These are phyloP conservation scores for Beta corolliflora DNA, from an alignment of 179 eudicot genomes.

Conservation along the genomic window DNA sequence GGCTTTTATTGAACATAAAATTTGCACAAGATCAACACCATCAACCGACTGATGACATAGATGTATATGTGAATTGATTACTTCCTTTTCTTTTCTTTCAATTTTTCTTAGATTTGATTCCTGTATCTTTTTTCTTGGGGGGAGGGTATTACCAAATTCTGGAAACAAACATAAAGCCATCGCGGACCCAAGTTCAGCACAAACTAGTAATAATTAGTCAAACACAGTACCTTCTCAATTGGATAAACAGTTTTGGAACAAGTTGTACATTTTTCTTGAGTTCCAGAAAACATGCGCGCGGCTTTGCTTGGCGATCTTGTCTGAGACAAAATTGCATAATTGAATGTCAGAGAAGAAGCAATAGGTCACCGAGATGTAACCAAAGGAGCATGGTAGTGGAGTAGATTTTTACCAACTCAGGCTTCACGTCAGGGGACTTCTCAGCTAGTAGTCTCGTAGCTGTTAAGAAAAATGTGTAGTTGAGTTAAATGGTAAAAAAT, in stretches of 20 bases:
- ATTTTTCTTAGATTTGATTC: too few relatives aligned
- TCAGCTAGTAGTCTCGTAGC: slow-evolving; percentile 78
- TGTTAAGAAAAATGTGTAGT: slow-evolving; percentile 30
- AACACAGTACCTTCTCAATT: slow-evolving; percentile 69
- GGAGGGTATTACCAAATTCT: background rate
- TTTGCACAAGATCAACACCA: background rate
- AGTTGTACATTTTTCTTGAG: slow-evolving; percentile 93
- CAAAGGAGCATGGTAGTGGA: slow-evolving; percentile 8
- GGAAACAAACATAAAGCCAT: background rate
- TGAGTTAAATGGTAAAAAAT: slow-evolving; percentile 19
- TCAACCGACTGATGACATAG: background rate
- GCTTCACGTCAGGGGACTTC: slow-evolving; percentile 48
- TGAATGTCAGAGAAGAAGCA: slow-evolving; percentile 20
- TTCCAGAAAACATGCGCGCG: slow-evolving; percentile 95
- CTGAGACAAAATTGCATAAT: slow-evolving; percentile 42
- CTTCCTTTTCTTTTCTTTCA: background rate
- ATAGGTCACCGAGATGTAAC: background rate
- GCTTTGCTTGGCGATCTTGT: slow-evolving; percentile 94
- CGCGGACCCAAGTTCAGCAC: background rate
- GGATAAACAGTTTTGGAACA: slow-evolving; percentile 96
- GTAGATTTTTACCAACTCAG: slow-evolving; percentile 65
- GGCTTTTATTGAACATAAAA: background rate
- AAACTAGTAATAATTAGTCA: background rate
- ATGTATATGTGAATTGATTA: background rate
- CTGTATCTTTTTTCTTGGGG: background rate